A percentile compares a stretch with the other conserved stretches of the same genome.
Conservation (phyloP, 192 early-diverging fungal species). For the Backusella mclennaniae region DNA sequence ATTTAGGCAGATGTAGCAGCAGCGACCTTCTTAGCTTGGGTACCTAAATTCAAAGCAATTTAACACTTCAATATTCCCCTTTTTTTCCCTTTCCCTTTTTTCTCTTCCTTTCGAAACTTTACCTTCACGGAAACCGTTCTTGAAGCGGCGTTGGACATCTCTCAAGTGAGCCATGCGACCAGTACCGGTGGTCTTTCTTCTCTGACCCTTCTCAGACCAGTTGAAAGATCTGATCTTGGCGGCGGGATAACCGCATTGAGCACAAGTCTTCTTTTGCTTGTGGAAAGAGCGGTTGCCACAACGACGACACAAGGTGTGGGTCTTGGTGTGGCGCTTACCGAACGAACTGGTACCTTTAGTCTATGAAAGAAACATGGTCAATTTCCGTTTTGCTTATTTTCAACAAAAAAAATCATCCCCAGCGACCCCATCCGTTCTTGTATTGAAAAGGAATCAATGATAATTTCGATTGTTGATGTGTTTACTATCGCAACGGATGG, state of each 20-base stretch:
- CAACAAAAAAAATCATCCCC: not conserved
- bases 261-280: slow-evolving; percentile 99
- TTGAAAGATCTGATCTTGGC: slow-evolving; percentile 97
- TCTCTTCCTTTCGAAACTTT: not conserved
- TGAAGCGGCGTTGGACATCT: slow-evolving; percentile 88
- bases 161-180: slow-evolving; percentile 98
- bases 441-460: not conserved
- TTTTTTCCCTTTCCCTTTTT: not conserved
- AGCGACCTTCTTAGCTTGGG: slow-evolving; percentile 17
- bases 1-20: slow-evolving; percentile 22
- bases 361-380: slow-evolving; percentile 38
- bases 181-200: slow-evolving; percentile 99
- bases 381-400: not conserved
- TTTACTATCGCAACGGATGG: not conserved
- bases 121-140: slow-evolving; percentile 97
- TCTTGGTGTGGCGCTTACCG: slow-evolving; percentile 99
- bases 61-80: not conserved
- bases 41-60: slow-evolving; percentile 4
- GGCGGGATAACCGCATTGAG: slow-evolving; percentile 97
- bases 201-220: slow-evolving; percentile 95
- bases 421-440: not conserved
- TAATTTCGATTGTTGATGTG: not conserved
- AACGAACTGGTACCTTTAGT: slow-evolving; percentile 98
- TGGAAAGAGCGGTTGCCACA: slow-evolving; percentile 98
- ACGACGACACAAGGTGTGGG: slow-evolving; percentile 97